Evolutionary conservation across 495 filamentous ascomycete genomes (phyloP).

Genomic region (Hypoxylon lenormandii): DNA sequence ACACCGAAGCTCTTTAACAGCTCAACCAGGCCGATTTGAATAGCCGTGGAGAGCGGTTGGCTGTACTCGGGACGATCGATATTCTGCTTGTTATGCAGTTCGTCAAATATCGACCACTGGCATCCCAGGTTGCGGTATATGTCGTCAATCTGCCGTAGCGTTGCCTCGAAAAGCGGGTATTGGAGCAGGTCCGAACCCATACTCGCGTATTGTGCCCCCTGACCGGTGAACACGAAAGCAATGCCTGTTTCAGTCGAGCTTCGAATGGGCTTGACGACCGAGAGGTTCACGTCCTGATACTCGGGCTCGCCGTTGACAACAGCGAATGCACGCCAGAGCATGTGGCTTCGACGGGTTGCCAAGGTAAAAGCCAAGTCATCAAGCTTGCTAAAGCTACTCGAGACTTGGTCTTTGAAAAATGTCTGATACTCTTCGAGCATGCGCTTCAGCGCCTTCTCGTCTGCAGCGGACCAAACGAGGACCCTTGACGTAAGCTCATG

Average conservation of each 20-base stretch:
- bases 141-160: slow-evolving; percentile 41
- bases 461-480: slow-evolving; percentile 49
- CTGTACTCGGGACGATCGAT: slow-evolving; percentile 56
- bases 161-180: slow-evolving; percentile 41
- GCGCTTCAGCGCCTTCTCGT: slow-evolving; percentile 47
- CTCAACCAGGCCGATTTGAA: slow-evolving; percentile 65
- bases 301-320: slow-evolving; percentile 26
- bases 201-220: slow-evolving; percentile 60
- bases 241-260: slow-evolving; percentile 33
- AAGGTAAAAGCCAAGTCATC: slow-evolving; percentile 49
- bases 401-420: slow-evolving; percentile 24
- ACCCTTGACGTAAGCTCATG: slow-evolving; percentile 18
- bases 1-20: slow-evolving; percentile 64
- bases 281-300: slow-evolving; percentile 17
- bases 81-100: slow-evolving; percentile 39
- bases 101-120: slow-evolving; percentile 50
- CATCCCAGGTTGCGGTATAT: slow-evolving; percentile 44
- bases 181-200: slow-evolving; percentile 63
- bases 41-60: slow-evolving; percentile 60
- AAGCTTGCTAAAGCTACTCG: slow-evolving; percentile 13
- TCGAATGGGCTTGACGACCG: slow-evolving; percentile 25
- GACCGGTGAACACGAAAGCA: slow-evolving; percentile 57
- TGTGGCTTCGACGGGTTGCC: slow-evolving; percentile 39
- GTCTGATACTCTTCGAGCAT: slow-evolving; percentile 26
- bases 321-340: slow-evolving; percentile 50